Evolutionary conservation across 768 basidiomycete genomes (phyloP), one percentile per base, ranked within the genome.

Genomic region (Botryobasidium botryosum): DNA sequence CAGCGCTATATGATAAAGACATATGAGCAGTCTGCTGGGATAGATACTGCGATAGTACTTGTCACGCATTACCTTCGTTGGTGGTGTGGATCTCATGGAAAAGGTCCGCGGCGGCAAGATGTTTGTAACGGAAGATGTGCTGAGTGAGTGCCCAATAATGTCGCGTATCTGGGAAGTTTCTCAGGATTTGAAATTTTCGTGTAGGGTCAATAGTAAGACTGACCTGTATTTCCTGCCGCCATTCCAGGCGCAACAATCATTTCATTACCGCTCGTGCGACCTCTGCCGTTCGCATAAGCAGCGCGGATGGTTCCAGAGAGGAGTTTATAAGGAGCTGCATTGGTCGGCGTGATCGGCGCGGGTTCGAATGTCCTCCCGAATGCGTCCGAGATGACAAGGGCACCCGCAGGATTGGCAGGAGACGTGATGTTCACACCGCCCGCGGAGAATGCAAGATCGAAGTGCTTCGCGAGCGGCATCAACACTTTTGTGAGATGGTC

Each of bases 121-220:
- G 37, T 8, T 10, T 39, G 33, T 82, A 85, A n/a, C 81, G 72
- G 68, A 79, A 82, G 50, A 85, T 82, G 51, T 80, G 77, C 43
- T 48, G 49, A 1, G 59, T 59, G n/a, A 65, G 59, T 26, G 68
- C 60, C 74, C 75, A 75, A 53, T 75, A 75, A 55, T 65, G 68
- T 13, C 67, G 62, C 2, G 73, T 75, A 51, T 75, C 73, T 67
- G 49, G 25, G 26, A 27, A 29, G 20, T 42, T 42, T 28, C 25
- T 17, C 20, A 17, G 8, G 4, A 15, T 23, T 26, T 29, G 27
- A 4, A 39, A n/a, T 17, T 23, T 15, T 18, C n/a, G 44, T 8
- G 2, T 17, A 12, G 18, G 4, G 17, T n/a, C 21, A 12, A 18
- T n/a, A 24, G 3, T 17, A 23, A 44, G 21, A 17, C 46, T 6